A percentile compares a stretch with the other conserved stretches of the same genome.
phyloP scores from a whole-genome alignment of 257 asterid species.

The Gentiana macrophylla region DNA sequence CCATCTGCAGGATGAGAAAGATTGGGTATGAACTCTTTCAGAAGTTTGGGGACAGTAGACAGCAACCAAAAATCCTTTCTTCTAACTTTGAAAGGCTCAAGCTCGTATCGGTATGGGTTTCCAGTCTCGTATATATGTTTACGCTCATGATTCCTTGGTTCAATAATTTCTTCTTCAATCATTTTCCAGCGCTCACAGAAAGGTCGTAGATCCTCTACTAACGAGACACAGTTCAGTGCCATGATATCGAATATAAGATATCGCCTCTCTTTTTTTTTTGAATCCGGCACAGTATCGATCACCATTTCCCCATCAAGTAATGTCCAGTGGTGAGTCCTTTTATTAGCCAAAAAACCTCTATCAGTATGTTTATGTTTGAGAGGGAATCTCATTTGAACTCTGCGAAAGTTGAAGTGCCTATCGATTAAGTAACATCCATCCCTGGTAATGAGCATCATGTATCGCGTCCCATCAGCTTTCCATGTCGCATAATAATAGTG shows the following conservation, averaged over 20 bases:
- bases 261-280: conserved; percentile 79
- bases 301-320: conserved; percentile 99
- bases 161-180: conserved; percentile 92
- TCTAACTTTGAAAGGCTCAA: conserved; percentile 98
- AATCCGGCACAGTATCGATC: conserved; percentile 77
- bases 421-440: conserved; percentile 95
- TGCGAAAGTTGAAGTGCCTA: conserved; percentile 77
- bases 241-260: conserved; percentile 95
- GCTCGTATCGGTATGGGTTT: conserved; percentile 79
- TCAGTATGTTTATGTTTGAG: conserved; percentile 39
- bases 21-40: conserved; percentile 81
- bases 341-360: conserved; percentile 38
- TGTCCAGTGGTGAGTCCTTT: conserved; percentile 77
- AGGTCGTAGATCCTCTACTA: conserved; percentile 90
- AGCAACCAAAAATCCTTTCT: conserved; percentile 97
- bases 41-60: conserved; percentile 75
- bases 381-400: conserved; percentile 99
- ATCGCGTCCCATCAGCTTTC: conserved; percentile 99
- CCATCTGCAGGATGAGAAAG: conserved; percentile 98
- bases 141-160: conserved; percentile 74
- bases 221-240: conserved; percentile 63
- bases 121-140: conserved; percentile 47
- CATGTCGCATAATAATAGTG: conserved; percentile 97
- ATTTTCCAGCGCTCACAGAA: conserved; percentile 92
- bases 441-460: conserved; percentile 93